Evolutionary conservation across 345 rosid genomes (phyloP), one percentile per base, ranked within the genome.

Genomic region (Raphanus raphanistrum): DNA sequence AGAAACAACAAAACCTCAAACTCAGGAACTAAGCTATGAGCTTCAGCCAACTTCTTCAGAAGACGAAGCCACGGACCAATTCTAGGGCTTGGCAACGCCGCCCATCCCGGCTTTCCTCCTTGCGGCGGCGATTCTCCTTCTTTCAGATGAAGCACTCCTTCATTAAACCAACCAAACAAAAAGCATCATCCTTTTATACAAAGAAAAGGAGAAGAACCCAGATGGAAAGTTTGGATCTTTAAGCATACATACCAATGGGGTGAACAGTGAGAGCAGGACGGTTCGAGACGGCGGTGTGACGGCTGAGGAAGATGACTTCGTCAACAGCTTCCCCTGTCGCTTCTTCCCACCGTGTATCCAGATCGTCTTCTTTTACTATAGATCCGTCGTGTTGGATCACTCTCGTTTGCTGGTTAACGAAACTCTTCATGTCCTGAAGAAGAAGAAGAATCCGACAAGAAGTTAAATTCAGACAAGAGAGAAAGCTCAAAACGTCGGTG

Each of bases 41-140:
- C 86, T 5, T 79, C 76, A 2, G 97, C 98, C 68, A 92, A 45
- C 55, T 82, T 86, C 83, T 86, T 90, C 81, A 94, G 77, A 62
- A 83, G 87, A 73, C 98, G 86, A 38, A 94, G 80, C 98, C 98
- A 94, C 1, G 98, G 95, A 6, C 98, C 98, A 4, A 94, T 87
- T 77, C 92, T 88, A 16, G 98, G 98, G 81, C 80, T 80, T 0
- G 98, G 90, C 3, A 88, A 94, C 4, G 95, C 92, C 3, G 96
- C 98, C 98, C 98, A 94, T 12, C 96, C 98, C 0, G 94, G 94
- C 80, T 76, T 87, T 58, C 98, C 98, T 38, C 97, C 98, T 6
- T 92, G 98, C 1, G 91, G 92, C n/a, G 88, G 88, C 31, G 84
- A 84, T 12, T 92, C 98, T 5, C 90, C 97, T 66, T 88, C 90